These are phyloP conservation scores for Lonicera japonica DNA, from an alignment of 129 eudicot species.

Conservation along the genomic window DNA sequence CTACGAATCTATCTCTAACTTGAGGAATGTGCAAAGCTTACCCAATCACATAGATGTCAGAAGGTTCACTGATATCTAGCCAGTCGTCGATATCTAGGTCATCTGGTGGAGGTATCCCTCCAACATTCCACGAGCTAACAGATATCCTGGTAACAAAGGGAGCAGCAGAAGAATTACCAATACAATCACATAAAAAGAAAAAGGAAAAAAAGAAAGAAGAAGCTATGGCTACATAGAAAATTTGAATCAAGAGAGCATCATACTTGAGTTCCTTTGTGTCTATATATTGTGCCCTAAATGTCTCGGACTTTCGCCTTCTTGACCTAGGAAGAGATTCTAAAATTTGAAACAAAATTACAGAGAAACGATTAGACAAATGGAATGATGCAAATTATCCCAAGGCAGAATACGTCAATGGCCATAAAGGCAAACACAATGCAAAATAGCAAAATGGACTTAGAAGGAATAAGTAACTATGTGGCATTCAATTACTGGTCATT, in stretches of 20 bases:
- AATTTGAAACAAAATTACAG: conserved; percentile 6
- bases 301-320: conserved; percentile 88
- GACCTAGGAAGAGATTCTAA: conserved; percentile 65
- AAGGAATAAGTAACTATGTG: neutral
- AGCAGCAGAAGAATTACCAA: neutral
- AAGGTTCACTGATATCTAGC: conserved; percentile 67
- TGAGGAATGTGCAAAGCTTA: conserved; percentile 20
- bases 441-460: neutral
- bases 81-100: conserved; percentile 67
- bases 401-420: neutral
- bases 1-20: too few relatives aligned
- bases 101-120: conserved; percentile 71
- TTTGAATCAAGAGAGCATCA: conserved; percentile 2
- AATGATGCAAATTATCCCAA: neutral
- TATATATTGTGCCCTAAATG: conserved; percentile 72
- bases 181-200: neutral
- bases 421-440: neutral
- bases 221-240: conserved; percentile 6
- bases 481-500: neutral
- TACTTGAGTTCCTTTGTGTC: conserved; percentile 78
- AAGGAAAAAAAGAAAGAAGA: too few relatives aligned
- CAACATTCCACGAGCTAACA: conserved; percentile 95
- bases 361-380: neutral
- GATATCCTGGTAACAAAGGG: conserved; percentile 45
- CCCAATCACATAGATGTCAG: conserved; percentile 94